These are phyloP conservation scores for Persicaria tinctoria DNA, from an alignment of 148 eudicot species.

Conservation along the genomic window DNA sequence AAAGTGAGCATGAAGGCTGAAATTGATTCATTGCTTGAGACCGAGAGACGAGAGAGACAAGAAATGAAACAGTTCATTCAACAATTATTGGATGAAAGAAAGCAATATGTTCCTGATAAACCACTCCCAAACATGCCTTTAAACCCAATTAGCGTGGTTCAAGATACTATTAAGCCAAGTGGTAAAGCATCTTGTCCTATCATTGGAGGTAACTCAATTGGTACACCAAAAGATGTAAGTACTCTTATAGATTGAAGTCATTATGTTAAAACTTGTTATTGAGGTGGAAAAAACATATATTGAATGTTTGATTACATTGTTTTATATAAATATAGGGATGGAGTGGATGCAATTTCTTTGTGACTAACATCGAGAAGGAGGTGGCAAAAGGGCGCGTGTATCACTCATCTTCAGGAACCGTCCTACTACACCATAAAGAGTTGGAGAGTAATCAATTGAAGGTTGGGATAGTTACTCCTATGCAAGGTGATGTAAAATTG, in stretches of 20 bases:
- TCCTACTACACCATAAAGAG: neutral
- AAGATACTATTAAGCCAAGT: neutral
- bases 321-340: neutral
- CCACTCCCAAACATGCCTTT: neutral
- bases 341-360: neutral
- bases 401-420: neutral
- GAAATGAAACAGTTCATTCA: neutral
- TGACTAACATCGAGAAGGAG: neutral
- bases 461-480: neutral
- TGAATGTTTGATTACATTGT: too few species aligned
- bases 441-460: neutral
- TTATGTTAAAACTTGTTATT: too few species aligned
- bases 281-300: too few species aligned
- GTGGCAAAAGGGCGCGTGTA: neutral
- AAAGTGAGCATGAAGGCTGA: slow-evolving; percentile 2
- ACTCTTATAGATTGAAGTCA: too few species aligned
- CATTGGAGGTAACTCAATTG: neutral
- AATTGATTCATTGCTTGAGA: neutral
- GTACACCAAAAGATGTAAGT: neutral
- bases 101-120: neutral
- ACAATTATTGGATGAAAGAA: neutral
- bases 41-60: neutral
- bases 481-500: neutral
- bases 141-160: neutral
- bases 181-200: neutral